Base-by-base conservation (phyloP, 257 asterid species). In the Rauvolfia tetraphylla region DNA sequence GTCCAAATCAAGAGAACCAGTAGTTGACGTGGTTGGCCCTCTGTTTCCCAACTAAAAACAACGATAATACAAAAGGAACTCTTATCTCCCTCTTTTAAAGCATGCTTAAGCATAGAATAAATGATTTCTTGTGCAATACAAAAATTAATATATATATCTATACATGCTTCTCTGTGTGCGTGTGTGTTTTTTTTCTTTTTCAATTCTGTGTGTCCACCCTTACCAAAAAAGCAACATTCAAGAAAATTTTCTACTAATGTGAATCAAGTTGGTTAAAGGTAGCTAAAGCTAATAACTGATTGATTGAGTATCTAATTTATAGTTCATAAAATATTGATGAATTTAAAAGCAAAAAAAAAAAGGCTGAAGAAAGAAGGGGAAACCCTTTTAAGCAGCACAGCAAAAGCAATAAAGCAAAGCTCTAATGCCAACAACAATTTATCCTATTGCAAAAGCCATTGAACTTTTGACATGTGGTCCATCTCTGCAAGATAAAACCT, bases 401-500 rank as follows among this genome's bases (percentile, higher is more conserved):
- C n/a, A 18, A 34, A 34, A 66, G 27, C 29, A 65, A 65, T 8
- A 66, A 38, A 38, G 72, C 31, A 67, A 38, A 66, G 48, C 0
- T 65, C 31, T 65, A 58, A 58, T 77, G 31, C 58, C 31, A 23
- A 38, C n/a, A 23, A 34, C 27, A 70, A 63, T 38, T 69, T 70
- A 69, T 42, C 57, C 75, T 33, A 77, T 56, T 44, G 5, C n/a
- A 70, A 76, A 71, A 78, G 44, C 56, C 75, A 59, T n/a, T 36
- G 20, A 78, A 36, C 68, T 78, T 71, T 78, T 48, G 73, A 61
- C 48, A 5, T 61, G 72, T 78, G 73, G 68, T 34, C 56, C 76
- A 71, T 59, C 22, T 49, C 17, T 29, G 14, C 9, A 6, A 25
- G 12, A 42, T 42, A 59, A 39, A 74, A 31, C 38, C 66, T 22